phyloP scores from a whole-genome alignment of 768 basidiomycete species.

The Auricularia sp. region DNA sequence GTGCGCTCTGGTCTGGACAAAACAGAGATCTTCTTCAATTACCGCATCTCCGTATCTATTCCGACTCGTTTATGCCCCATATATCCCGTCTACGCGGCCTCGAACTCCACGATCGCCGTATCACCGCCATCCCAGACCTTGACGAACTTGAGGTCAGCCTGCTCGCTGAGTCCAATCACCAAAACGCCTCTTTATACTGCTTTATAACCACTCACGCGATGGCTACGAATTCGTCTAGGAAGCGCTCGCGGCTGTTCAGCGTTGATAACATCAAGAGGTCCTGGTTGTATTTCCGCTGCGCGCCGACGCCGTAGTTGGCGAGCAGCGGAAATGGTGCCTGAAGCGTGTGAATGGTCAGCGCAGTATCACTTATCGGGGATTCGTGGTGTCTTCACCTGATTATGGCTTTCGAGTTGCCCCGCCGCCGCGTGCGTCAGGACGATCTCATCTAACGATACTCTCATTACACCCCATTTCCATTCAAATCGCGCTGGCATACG shows the following conservation, averaged over 20 bases:
- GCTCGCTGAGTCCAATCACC: slow-evolving; percentile 1
- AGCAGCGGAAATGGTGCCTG: slow-evolving; percentile 36
- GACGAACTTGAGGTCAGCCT: slow-evolving; percentile 25
- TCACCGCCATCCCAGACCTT: slow-evolving; percentile 30
- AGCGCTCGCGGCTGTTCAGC: slow-evolving; percentile 34
- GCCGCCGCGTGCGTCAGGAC: slow-evolving; percentile 21
- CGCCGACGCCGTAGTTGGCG: slow-evolving; percentile 37
- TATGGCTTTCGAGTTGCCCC: not conserved
- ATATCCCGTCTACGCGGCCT: not conserved
- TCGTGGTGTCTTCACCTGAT: slow-evolving; percentile 1
- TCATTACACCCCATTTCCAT: not conserved
- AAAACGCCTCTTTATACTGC: not conserved
- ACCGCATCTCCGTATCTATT: no score
- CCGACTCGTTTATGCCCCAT: no score
- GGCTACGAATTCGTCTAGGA: slow-evolving; percentile 28
- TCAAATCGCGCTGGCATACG: not conserved
- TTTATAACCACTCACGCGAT: slow-evolving; percentile 20
- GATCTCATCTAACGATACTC: slow-evolving; percentile 23
- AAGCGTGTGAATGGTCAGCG: not conserved
- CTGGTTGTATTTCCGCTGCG: slow-evolving; percentile 29
- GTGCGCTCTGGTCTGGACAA: no score
- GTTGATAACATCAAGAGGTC: slow-evolving; percentile 38
- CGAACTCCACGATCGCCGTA: slow-evolving; percentile 12
- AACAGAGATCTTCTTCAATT: no score
- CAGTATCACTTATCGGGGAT: not conserved